Evolutionary conservation across 768 basidiomycete genomes (phyloP), one percentile per base, ranked within the genome.

Genomic region (Lactarius hengduanensis): DNA sequence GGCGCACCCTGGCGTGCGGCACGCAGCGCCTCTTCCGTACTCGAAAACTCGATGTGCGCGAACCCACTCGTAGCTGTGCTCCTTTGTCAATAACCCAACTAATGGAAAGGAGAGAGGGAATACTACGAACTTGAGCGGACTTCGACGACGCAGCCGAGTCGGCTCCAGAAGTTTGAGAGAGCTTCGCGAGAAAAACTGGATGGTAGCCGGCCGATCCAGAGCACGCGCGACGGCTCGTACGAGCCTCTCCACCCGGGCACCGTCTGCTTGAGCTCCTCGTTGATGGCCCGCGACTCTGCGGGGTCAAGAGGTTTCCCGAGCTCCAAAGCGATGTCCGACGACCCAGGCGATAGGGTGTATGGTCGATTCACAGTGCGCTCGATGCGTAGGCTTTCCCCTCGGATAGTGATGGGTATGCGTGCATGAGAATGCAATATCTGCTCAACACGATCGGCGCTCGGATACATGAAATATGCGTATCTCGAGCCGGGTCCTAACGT

Each of bases 11-110:
- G 36, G 15, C 61, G 57, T 13, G 54, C 60, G n/a, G 65, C 68
- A 4, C 61, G 60, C 1, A 59, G 32, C 7, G 65, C 61, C 8
- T 62, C 60, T 45, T 59, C 61, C 13, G 50, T 56, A 5, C 57
- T 62, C 30, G 68, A 60, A 62, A 67, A 69, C 58, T 69, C 68
- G 26, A 67, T 36, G 40, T 69, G 65, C 10, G 65, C 68, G 47
- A 61, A 69, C 26, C 65, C 65, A 38, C 36, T 41, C 47, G 5
- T 34, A 0, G 61, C 65, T 66, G 22, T 6, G 10, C 18, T 11
- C 16, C 7, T 26, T 38, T 8, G 34, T 53, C 50, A 53, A 32
- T 56, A 7, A 47, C 34, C 26, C 20, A 4, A 5, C 13, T 20
- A 16, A n/a, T 28, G 13, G n/a, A 36, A 26, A 45, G 32, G 15